Evolutionary conservation across 257 asterid species (phyloP).

Genomic region (Solanum pimpinellifolium): DNA sequence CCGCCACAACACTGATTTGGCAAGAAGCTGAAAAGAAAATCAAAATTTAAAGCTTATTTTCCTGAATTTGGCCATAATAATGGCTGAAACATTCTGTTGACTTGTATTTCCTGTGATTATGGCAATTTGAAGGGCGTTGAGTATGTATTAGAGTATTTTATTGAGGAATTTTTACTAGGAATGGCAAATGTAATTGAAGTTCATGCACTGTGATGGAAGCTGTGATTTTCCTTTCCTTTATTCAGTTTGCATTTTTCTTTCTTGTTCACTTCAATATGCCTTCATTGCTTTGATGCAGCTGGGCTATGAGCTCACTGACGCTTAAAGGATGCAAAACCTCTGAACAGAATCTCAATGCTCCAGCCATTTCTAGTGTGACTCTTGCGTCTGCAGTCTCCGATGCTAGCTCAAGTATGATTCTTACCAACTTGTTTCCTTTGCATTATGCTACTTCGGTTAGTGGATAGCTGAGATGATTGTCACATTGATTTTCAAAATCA

Average conservation of each 20-base stretch:
- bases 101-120: neutral
- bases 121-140: neutral
- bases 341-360: constrained; percentile 45
- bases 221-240: neutral
- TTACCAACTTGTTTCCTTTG: neutral
- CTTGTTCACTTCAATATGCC: neutral
- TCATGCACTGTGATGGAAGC: neutral
- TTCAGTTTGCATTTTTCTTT: neutral
- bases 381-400: constrained; percentile 45
- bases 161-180: neutral
- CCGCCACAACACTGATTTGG: neutral
- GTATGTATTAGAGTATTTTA: neutral
- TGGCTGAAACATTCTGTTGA: neutral
- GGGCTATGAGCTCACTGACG: constrained; percentile 99
- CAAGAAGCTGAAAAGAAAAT: neutral
- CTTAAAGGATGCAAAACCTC: constrained; percentile 82
- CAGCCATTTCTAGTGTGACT: constrained; percentile 48
- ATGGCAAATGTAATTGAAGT: neutral
- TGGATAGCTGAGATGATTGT: neutral
- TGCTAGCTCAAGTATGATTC: constrained; percentile 51
- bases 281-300: constrained; percentile 47
- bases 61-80: neutral
- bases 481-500: neutral
- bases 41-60: neutral
- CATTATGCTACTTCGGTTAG: neutral